Conservation (phyloP, 75 land plant species). For the Selaginella moellendorffii region DNA sequence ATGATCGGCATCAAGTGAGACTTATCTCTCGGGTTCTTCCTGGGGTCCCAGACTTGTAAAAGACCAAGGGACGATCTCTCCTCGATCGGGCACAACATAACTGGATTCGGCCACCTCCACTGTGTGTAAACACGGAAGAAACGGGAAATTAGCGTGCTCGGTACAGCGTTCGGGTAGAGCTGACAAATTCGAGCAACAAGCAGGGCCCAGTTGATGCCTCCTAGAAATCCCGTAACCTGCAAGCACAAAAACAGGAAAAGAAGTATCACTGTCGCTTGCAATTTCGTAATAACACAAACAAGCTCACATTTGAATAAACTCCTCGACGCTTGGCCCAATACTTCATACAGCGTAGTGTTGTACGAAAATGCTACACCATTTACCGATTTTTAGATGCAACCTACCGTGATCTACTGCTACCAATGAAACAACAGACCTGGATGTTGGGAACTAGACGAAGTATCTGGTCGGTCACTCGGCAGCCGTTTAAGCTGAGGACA, state of each 20-base stretch:
- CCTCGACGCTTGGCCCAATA: conserved; percentile 80
- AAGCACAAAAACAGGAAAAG: not conserved
- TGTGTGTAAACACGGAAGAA: conserved; percentile 73
- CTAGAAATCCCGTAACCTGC: conserved; percentile 77
- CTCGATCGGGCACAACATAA: conserved; percentile 54
- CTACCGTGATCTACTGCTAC: not conserved
- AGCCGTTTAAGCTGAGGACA: conserved; percentile 10
- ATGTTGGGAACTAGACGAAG: conserved; percentile 6
- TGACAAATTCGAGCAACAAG: conserved; percentile 70
- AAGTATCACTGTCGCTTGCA: not conserved
- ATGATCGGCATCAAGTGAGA: conserved; percentile 73
- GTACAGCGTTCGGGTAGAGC: conserved; percentile 66
- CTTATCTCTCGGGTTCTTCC: conserved; percentile 49
- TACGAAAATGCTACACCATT: conserved; percentile 43
- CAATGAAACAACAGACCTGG: not conserved
- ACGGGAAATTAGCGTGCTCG: conserved; percentile 62
- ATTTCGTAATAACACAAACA: not conserved
- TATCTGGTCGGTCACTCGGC: conserved; percentile 3
- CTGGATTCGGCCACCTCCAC: conserved; percentile 89
- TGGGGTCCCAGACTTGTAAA: conserved; percentile 76
- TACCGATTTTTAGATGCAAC: not conserved
- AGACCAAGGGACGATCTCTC: conserved; percentile 45
- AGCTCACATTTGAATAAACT: conserved; percentile 68
- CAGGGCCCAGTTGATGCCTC: conserved; percentile 77
- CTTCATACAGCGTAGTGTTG: conserved; percentile 62